Evolutionary conservation across 2,329 filamentous ascomycete species (phyloP), one percentile per base, ranked within the genome.

Genomic region (Trichoderma afroharzianum): DNA sequence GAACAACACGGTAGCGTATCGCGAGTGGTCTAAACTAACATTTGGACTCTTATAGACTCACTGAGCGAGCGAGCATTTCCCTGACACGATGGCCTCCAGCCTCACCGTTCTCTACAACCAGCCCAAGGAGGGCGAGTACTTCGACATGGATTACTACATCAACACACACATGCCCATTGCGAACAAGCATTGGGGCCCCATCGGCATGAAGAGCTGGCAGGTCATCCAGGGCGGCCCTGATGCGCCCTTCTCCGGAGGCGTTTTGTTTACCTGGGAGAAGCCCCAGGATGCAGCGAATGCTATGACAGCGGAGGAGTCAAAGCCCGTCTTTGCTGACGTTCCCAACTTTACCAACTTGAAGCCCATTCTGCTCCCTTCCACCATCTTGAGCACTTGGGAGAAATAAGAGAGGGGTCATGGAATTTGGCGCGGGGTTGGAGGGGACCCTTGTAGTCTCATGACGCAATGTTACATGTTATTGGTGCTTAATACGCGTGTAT

Each of bases 141-240:
- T 69, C 30, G 14, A 69, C 57, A 62, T 69, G 67, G 57, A 69
- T 5, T 69, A 69, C 28, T 69, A 69, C 15, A 53, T 69, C 57
- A 69, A 62, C 39, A 62, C 15, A 12, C 67, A 69, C 33, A 69
- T 69, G 67, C 67, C 67, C 30, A 33, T 69, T 9, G 67, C 33
- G 28, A 62, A 53, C 30, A 33, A 62, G 15, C 6, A n/a, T 1
- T 69, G 67, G 67, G 26, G 28, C 28, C 55, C 67, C 12, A 15
- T 62, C 39, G 67, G 67, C 39, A 39, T 69, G 7, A 30, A 47
- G 43, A 53, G 15, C 57, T 69, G 67, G 67, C 57, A 69, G 57
- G 67, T 69, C 28, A 36, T 69, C 57, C 47, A 62, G 9, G 36
- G 33, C 11, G 57, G 28, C 55, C 39, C 67, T 28, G 67, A 47